phyloP scores from a whole-genome alignment of 2,329 filamentous ascomycete species.

The Aspergillus quadrilineatus region DNA sequence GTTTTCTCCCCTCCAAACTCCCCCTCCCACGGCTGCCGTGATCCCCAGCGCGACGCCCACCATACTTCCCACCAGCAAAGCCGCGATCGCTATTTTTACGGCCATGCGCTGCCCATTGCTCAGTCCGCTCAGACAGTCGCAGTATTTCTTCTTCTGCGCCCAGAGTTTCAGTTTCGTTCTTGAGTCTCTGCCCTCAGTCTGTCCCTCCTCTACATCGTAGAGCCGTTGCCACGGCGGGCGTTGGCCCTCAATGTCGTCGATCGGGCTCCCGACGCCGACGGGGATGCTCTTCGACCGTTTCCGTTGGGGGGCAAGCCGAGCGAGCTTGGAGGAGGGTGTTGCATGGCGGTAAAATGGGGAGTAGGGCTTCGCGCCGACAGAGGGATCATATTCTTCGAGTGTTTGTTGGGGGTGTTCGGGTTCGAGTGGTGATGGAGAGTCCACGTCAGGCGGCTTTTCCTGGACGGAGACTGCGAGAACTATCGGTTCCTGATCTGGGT shows the following conservation, averaged over 20 bases:
- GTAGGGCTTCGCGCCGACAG: slow-evolving; percentile 40
- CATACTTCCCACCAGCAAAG: slow-evolving; percentile 45
- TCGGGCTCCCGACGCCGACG: slow-evolving; percentile 15
- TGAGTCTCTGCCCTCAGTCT: slow-evolving; percentile 16
- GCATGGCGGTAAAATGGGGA: slow-evolving; percentile 48
- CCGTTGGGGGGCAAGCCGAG: slow-evolving; percentile 27
- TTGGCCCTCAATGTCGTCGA: slow-evolving; percentile 2
- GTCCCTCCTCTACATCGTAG: slow-evolving; percentile 5
- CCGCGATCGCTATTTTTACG: slow-evolving; percentile 41
- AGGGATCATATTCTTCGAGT: slow-evolving; percentile 39
- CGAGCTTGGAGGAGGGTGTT: slow-evolving; percentile 28
- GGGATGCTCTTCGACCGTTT: slow-evolving; percentile 17
- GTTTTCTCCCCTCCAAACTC: slow-evolving; percentile 42
- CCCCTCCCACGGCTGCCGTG: slow-evolving; percentile 44
- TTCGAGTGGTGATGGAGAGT: not conserved
- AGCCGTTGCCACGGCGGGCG: slow-evolving; percentile 3
- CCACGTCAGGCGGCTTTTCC: not conserved
- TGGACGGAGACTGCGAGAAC: not conserved
- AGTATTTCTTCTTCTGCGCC: slow-evolving; percentile 34
- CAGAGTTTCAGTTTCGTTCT: slow-evolving; percentile 32
- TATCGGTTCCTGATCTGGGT: not conserved
- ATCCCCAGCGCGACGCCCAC: slow-evolving; percentile 48
- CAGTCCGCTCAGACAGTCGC: slow-evolving; percentile 36
- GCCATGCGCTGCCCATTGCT: slow-evolving; percentile 37
- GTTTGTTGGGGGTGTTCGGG: not conserved